Base-by-base conservation (phyloP, 768 basidiomycete genomes). In the Austroboletus festivus region DNA sequence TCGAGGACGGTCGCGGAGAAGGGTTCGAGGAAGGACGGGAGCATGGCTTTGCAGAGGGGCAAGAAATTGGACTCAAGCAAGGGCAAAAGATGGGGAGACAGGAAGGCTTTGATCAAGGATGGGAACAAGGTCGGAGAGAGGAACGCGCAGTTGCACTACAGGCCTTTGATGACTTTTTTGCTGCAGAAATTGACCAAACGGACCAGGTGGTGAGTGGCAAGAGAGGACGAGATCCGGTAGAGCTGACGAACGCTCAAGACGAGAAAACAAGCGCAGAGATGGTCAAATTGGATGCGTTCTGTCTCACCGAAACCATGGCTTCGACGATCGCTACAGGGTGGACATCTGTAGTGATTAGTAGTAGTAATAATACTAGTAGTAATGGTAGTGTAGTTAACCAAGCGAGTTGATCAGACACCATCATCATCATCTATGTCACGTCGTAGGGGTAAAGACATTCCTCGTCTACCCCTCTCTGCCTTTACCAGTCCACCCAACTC, bases 401-500 rank as follows among this genome's bases (percentile, higher is more conserved):
- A n/a, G n/a, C n/a, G n/a, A 5, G 16, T 35, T n/a, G 38, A 12
- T 28, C 21, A 22, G 41, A 16, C 3, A 38, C 11, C n/a, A 4
- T 12, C 8, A 49, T 19, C 47, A 50, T 38, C 46, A 42, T 42
- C 68, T n/a, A 57, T 68, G 28, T 12, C 28, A 12, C 79, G 83
- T 54, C 82, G 84, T 59, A 88, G 79, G 62, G 80, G 76, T 21
- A 87, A 81, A 62, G 71, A 78, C 19, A 79, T 83, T 5, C 90
- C 89, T 8, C 78, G 75, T 39, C 80, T 93, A 12, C 88, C 89
- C 0, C 64, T 82, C 21, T 89, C 88, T 11, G 89, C 82, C 0
- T 92, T 92, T n/a, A n/a, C n/a, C 64, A 79, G 74, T 22, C 81
- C 86, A 0, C 85, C 86, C 21, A 85, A 78, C 67, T 74, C 83